phyloP scores from a whole-genome alignment of 2,329 filamentous ascomycete genomes.

The Clonostachys rosea region DNA sequence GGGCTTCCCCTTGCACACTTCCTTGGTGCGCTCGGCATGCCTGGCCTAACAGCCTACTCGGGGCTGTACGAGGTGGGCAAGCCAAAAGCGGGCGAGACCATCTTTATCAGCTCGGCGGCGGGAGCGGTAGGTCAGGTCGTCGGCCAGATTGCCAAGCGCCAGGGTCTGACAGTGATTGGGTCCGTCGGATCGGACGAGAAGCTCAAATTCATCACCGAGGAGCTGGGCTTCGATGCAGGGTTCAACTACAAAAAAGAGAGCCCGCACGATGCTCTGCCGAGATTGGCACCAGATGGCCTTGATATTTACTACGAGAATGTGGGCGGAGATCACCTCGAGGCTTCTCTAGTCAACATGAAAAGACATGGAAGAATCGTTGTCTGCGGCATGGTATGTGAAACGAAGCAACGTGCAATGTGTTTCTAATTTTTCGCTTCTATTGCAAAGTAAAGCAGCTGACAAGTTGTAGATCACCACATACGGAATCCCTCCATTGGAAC shows the following conservation, averaged over 20 bases:
- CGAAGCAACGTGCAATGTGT: constrained; percentile 37
- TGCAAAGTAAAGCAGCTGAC: no score
- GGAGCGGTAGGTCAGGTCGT: constrained; percentile 76
- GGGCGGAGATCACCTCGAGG: constrained; percentile 65
- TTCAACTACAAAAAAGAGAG: constrained; percentile 65
- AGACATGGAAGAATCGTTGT: constrained; percentile 61
- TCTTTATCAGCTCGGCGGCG: constrained; percentile 73
- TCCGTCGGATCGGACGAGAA: constrained; percentile 67
- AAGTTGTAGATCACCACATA: constrained; percentile 60
- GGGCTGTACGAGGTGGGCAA: constrained; percentile 61
- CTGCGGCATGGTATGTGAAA: constrained; percentile 77
- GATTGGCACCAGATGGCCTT: constrained; percentile 52
- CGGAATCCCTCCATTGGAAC: constrained; percentile 51
- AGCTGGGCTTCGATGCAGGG: constrained; percentile 62
- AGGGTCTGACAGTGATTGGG: constrained; percentile 75
- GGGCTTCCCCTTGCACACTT: constrained; percentile 62
- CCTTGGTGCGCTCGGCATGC: constrained; percentile 60
- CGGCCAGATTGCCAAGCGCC: constrained; percentile 77
- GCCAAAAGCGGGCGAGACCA: constrained; percentile 62
- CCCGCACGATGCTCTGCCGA: constrained; percentile 55
- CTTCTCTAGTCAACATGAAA: constrained; percentile 58
- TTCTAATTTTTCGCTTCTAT: no score
- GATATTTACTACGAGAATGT: constrained; percentile 75
- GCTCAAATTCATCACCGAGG: constrained; percentile 57
- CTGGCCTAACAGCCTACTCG: constrained; percentile 67